phyloP scores from a whole-genome alignment of 805 yeast genomes.

The Cyberlindnera americana region DNA sequence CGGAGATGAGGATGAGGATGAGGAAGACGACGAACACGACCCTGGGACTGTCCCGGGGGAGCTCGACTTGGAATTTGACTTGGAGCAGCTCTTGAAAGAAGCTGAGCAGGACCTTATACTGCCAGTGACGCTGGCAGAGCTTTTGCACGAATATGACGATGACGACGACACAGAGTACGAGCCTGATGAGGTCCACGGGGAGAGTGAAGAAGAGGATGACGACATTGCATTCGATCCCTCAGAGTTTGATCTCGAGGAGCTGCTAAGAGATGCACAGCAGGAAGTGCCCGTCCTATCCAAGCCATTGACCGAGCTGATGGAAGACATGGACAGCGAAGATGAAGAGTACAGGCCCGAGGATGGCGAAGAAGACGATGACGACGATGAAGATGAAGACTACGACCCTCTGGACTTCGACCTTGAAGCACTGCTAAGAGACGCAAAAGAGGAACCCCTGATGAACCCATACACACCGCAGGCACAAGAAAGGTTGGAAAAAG shows the following conservation, averaged over 20 bases:
- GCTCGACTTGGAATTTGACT: conserved; percentile 2
- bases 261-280: conserved; percentile 9
- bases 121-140: conserved; percentile 2
- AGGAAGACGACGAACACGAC: conserved; percentile 5
- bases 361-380: conserved; percentile 11
- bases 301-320: conserved; percentile 10
- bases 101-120: conserved; percentile 7
- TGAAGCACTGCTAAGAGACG: conserved; percentile 9
- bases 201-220: conserved; percentile 4
- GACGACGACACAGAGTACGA: conserved; percentile 17
- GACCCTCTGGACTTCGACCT: conserved; percentile 10
- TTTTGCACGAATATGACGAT: conserved; percentile 7
- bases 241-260: conserved; percentile 6
- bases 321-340: conserved; percentile 11
- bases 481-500: conserved; percentile 3
- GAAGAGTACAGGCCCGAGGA: conserved; percentile 11
- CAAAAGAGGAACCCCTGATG: conserved; percentile 8
- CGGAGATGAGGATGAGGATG: conserved; percentile 8
- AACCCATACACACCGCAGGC: conserved; percentile 14
- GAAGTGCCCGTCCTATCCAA: conserved; percentile 6
- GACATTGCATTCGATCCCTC: conserved; percentile 7
- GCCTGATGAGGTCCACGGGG: conserved; percentile 4
- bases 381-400: conserved; percentile 7
- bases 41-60: background rate
- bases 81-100: conserved; percentile 7